A percentile compares a stretch with the other conserved stretches of the same genome.
These are phyloP conservation scores for Saccharomyces pastorianus DNA, from an alignment of 1,139 yeast species.

Conservation along the genomic window DNA sequence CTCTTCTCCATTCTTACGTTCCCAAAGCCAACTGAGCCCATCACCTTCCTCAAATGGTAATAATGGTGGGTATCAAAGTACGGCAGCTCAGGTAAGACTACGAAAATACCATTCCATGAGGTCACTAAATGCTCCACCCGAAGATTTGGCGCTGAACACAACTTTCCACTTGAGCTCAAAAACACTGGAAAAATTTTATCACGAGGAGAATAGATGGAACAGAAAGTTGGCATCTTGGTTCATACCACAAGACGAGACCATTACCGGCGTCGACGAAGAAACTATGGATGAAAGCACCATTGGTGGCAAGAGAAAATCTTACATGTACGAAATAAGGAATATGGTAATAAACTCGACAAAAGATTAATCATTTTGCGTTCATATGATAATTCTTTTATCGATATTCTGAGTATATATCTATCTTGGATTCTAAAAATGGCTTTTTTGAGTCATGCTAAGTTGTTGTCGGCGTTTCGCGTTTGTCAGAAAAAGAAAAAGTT, in stretches of 20 bases:
- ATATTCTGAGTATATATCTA: neutral
- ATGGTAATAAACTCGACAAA: slow-evolving; percentile 31
- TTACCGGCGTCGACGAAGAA: slow-evolving; percentile 5
- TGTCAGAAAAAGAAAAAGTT: neutral
- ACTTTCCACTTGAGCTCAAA: slow-evolving; percentile 21
- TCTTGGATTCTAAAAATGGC: neutral
- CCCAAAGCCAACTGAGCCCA: slow-evolving; percentile 17
- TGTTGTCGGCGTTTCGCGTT: neutral
- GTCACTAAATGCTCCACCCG: too few species aligned
- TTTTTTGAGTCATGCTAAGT: too few species aligned
- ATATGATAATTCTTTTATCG: neutral
- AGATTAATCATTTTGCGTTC: slow-evolving; percentile 4
- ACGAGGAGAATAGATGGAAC: slow-evolving; percentile 30
- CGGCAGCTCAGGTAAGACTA: slow-evolving; percentile 8
- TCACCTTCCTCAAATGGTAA: neutral
- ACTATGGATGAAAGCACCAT: slow-evolving; percentile 9
- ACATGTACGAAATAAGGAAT: slow-evolving; percentile 30
- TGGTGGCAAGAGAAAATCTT: slow-evolving; percentile 10
- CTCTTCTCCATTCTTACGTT: slow-evolving; percentile 19
- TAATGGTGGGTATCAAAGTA: slow-evolving; percentile 1
- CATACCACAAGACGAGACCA: slow-evolving; percentile 13
- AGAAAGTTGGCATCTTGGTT: slow-evolving; percentile 30
- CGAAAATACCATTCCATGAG: slow-evolving; percentile 17
- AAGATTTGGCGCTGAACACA: too few species aligned
- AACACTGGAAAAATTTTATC: slow-evolving; percentile 27